These are phyloP conservation scores for Emericellopsis atlantica DNA, from an alignment of 2,329 filamentous ascomycete genomes.

Conservation along the genomic window DNA sequence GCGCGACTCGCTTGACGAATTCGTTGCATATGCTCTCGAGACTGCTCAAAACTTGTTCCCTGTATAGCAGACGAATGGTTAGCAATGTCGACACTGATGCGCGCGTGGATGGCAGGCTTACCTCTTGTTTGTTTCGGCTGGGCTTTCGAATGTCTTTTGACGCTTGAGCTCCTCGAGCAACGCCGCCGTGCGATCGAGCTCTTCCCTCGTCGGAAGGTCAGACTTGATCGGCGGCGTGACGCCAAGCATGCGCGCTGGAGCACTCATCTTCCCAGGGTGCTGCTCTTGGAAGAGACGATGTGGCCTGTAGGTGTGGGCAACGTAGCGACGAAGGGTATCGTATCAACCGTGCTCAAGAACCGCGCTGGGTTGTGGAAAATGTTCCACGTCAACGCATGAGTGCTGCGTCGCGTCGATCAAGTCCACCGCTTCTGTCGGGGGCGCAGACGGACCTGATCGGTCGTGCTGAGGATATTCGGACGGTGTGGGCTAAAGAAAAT, in stretches of 20 bases:
- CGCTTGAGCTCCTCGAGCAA: slow-evolving; percentile 74
- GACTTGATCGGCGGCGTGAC: slow-evolving; percentile 77
- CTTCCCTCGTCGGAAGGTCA: slow-evolving; percentile 60
- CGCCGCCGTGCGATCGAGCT: slow-evolving; percentile 64
- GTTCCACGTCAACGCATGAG: too few relatives aligned
- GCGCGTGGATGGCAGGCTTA: slow-evolving; percentile 18
- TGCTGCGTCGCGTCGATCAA: too few relatives aligned
- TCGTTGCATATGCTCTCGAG: slow-evolving; percentile 61
- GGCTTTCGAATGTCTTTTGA: slow-evolving; percentile 85
- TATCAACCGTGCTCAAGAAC: too few relatives aligned
- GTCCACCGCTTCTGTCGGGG: too few relatives aligned
- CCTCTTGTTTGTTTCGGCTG: slow-evolving; percentile 75
- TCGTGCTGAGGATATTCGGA: too few relatives aligned
- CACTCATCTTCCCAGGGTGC: slow-evolving; percentile 13
- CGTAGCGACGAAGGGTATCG: too few relatives aligned
- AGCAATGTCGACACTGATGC: too few relatives aligned
- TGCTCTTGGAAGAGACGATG: background rate
- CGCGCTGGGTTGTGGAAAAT: too few relatives aligned
- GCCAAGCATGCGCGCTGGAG: slow-evolving; percentile 36
- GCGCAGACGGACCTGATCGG: too few relatives aligned
- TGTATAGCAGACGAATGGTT: slow-evolving; percentile 16
- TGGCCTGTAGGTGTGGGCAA: background rate
- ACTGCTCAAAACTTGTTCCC: slow-evolving; percentile 50
- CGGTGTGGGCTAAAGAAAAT: too few relatives aligned
- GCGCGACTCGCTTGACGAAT: slow-evolving; percentile 74